Evolutionary conservation across 1,284 basidiomycete species (phyloP).

Genomic region (Neotropicomus parvogracilis): DNA sequence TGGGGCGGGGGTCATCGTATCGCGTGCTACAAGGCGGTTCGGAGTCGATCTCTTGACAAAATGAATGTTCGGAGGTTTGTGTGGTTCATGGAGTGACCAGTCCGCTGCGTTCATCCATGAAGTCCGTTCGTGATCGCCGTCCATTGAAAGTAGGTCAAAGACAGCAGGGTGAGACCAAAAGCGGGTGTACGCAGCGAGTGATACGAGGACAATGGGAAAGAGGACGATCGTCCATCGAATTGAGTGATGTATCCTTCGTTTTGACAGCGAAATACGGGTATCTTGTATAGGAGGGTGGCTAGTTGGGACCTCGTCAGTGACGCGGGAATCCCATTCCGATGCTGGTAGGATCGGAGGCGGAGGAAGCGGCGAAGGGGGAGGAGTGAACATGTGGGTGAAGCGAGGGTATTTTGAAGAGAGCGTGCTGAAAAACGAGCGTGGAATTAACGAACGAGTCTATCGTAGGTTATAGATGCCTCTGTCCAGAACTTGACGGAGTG

Average conservation of each 20-base stretch:
- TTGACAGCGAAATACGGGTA: slow-evolving; percentile 25
- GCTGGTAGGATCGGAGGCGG: slow-evolving; percentile 20
- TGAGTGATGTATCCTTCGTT: slow-evolving; percentile 41
- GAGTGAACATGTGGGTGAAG: slow-evolving; percentile 44
- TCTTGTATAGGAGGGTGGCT: slow-evolving; percentile 9
- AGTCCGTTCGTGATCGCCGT: slow-evolving; percentile 22
- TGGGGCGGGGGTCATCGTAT: slow-evolving; percentile 32
- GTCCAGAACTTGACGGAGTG: background rate
- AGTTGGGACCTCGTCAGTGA: slow-evolving; percentile 9
- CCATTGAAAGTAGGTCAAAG: slow-evolving; percentile 42
- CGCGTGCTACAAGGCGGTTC: slow-evolving; percentile 1
- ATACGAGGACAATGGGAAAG: slow-evolving; percentile 50
- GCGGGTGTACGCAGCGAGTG: slow-evolving; percentile 51
- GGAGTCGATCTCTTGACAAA: slow-evolving; percentile 1
- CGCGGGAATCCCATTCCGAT: slow-evolving; percentile 3
- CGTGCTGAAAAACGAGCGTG: slow-evolving; percentile 28
- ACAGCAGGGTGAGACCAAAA: slow-evolving; percentile 46
- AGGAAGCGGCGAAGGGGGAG: slow-evolving; percentile 44
- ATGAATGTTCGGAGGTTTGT: slow-evolving; percentile 15
- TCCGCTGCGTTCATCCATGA: slow-evolving; percentile 24
- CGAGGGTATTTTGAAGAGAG: slow-evolving; percentile 16
- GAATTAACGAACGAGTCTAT: slow-evolving; percentile 11
- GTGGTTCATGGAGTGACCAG: slow-evolving; percentile 45
- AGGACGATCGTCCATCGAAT: slow-evolving; percentile 50
- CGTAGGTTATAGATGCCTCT: slow-evolving; percentile 10